Conservation (phyloP, 257 asterid genomes). For the Nyctanthes arbortristis region DNA sequence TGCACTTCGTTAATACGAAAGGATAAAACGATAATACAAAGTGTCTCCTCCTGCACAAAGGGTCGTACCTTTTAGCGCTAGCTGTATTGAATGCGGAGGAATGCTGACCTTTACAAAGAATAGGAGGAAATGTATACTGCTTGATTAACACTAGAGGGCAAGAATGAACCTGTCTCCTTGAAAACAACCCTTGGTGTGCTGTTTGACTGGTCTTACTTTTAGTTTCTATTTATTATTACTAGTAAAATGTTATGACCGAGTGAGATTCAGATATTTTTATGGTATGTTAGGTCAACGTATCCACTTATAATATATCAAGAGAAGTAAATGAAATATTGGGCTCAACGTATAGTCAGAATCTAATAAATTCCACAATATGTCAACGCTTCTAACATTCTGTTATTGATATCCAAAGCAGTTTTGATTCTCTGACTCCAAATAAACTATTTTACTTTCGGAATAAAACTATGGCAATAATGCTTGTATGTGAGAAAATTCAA, state of each 20-base stretch:
- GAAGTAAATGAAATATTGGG: neutral
- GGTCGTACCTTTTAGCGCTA: slow-evolving; percentile 26
- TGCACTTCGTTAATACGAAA: slow-evolving; percentile 30
- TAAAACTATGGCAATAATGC: neutral
- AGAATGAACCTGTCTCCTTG: slow-evolving; percentile 15
- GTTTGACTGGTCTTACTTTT: slow-evolving; percentile 13
- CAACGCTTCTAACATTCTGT: slow-evolving; percentile 12
- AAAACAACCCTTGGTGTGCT: slow-evolving; percentile 1
- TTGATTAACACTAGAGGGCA: slow-evolving; percentile 19
- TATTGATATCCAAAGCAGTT: neutral
- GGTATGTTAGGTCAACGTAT: slow-evolving; percentile 3
- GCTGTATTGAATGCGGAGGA: slow-evolving; percentile 21
- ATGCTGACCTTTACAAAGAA: slow-evolving; percentile 41
- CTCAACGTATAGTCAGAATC: neutral
- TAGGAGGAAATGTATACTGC: slow-evolving; percentile 29
- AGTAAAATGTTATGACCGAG: neutral
- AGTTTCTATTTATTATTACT: slow-evolving; percentile 4
- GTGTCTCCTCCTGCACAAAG: slow-evolving; percentile 50
- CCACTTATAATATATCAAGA: slow-evolving; percentile 1
- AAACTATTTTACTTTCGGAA: neutral
- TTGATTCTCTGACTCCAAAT: neutral
- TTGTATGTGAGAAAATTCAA: neutral
- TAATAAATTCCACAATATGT: neutral
- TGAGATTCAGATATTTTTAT: neutral
- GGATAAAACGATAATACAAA: slow-evolving; percentile 36